Conservation (phyloP, 2,329 filamentous ascomycete species). For the Colletotrichum plurivorum region DNA sequence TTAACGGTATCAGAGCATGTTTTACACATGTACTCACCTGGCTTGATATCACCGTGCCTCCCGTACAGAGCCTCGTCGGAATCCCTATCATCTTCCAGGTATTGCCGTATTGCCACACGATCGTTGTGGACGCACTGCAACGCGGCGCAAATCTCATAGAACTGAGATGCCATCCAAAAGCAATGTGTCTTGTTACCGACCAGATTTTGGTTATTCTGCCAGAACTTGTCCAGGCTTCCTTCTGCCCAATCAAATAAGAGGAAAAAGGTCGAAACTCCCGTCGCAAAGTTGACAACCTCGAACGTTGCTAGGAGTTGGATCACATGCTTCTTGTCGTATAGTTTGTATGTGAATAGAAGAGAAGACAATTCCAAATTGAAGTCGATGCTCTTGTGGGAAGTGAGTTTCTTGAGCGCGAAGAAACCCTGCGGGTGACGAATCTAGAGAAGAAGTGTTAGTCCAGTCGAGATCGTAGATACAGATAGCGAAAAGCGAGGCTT, state of each 20-base stretch:
- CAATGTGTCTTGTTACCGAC: constrained; percentile 16
- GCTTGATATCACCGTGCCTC: constrained; percentile 29
- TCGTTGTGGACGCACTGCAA: constrained; percentile 27
- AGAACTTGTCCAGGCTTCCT: constrained; percentile 23
- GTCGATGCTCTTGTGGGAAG: not conserved
- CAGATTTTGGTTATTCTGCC: constrained; percentile 8
- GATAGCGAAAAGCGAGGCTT: not conserved
- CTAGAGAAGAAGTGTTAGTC: not conserved
- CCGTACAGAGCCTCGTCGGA: constrained; percentile 21
- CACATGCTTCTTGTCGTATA: constrained; percentile 17
- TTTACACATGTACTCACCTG: not conserved
- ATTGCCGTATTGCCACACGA: not conserved
- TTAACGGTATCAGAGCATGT: too few relatives aligned
- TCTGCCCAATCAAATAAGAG: constrained; percentile 32
- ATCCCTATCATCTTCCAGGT: constrained; percentile 11
- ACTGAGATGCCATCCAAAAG: constrained; percentile 27
- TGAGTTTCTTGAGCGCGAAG: constrained; percentile 34
- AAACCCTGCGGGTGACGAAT: constrained; percentile 27
- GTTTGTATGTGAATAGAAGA: not conserved
- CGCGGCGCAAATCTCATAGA: constrained; percentile 20
- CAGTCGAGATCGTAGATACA: not conserved
- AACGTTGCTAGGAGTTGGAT: constrained; percentile 29
- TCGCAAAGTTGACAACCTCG: constrained; percentile 9
- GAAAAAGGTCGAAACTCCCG: constrained; percentile 16
- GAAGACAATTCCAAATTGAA: constrained; percentile 27